A percentile compares a stretch with the other conserved stretches of the same genome.
phyloP scores from a whole-genome alignment of 1,139 yeast genomes.

The Diutina scorzettiae region DNA sequence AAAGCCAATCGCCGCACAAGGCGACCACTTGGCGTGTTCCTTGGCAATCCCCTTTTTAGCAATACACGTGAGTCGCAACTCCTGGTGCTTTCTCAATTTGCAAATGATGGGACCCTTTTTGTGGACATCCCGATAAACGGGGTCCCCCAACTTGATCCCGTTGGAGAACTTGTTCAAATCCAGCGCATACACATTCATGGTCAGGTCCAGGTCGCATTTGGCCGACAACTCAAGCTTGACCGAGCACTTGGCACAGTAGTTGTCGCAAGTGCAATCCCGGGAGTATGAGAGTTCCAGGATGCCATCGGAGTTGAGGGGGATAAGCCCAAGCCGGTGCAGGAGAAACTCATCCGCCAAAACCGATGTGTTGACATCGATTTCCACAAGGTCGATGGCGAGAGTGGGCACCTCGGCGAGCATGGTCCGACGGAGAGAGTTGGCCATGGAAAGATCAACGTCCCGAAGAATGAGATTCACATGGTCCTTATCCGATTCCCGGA shows the following conservation, averaged over 20 bases:
- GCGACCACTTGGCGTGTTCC: constrained; percentile 98
- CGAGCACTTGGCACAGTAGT: constrained; percentile 90
- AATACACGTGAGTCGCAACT: constrained; percentile 74
- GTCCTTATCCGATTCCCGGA: constrained; percentile 74
- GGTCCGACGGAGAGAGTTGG: constrained; percentile 83
- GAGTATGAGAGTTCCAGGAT: constrained; percentile 73
- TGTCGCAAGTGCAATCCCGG: constrained; percentile 95
- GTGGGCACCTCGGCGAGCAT: constrained; percentile 97
- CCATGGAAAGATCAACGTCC: constrained; percentile 82
- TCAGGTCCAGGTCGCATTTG: constrained; percentile 75
- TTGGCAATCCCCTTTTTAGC: constrained; percentile 98
- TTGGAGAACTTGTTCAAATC: constrained; percentile 53
- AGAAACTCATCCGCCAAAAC: constrained; percentile 95
- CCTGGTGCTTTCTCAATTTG: constrained; percentile 88
- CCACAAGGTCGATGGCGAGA: constrained; percentile 89
- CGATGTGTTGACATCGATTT: constrained; percentile 83
- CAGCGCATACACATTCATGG: constrained; percentile 82
- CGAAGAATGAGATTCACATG: constrained; percentile 83
- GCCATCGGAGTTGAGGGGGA: constrained; percentile 78
- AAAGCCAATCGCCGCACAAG: constrained; percentile 93
- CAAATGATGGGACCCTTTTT: constrained; percentile 81
- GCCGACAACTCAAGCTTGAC: constrained; percentile 82
- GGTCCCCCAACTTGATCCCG: constrained; percentile 55
- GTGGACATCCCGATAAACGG: constrained; percentile 69
- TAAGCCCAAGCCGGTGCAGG: constrained; percentile 83